Percentiles rank a stretch among this genome's conserved stretches.
Evolutionary conservation across 495 filamentous ascomycete genomes (phyloP).

Genomic region (Penicillium coffeae): DNA sequence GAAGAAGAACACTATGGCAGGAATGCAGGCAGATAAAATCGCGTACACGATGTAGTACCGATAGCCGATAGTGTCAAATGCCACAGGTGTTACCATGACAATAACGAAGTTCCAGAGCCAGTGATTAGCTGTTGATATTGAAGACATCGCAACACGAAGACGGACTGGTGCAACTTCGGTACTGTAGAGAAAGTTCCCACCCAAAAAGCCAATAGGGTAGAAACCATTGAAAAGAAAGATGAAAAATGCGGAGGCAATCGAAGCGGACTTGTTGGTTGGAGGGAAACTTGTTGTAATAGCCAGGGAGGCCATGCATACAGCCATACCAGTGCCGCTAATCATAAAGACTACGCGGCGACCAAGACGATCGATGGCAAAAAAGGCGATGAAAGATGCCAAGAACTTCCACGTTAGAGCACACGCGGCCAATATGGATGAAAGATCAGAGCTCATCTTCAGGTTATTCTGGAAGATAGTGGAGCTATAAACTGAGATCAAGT

Average conservation of each 20-base stretch:
- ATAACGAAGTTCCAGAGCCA: slow-evolving; percentile 57
- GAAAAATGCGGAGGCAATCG: slow-evolving; percentile 40
- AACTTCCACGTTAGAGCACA: slow-evolving; percentile 45
- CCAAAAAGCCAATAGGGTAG: slow-evolving; percentile 56
- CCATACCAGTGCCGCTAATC: slow-evolving; percentile 42
- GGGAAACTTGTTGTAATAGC: slow-evolving; percentile 37
- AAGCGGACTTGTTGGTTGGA: slow-evolving; percentile 29
- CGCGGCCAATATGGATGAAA: slow-evolving; percentile 21
- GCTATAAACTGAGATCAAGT: slow-evolving; percentile 25
- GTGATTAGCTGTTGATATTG: slow-evolving; percentile 39
- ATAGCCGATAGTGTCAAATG: slow-evolving; percentile 32
- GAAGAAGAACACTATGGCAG: slow-evolving; percentile 57
- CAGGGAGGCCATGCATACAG: slow-evolving; percentile 39
- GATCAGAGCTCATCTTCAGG: slow-evolving; percentile 13
- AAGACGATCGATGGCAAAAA: slow-evolving; percentile 46
- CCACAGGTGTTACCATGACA: slow-evolving; percentile 54
- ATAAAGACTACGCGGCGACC: slow-evolving; percentile 48
- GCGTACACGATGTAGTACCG: slow-evolving; percentile 38
- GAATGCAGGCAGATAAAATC: slow-evolving; percentile 30
- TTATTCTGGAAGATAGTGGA: slow-evolving; percentile 27
- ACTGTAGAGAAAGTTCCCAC: slow-evolving; percentile 55
- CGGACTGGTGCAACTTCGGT: slow-evolving; percentile 53
- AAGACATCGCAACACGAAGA: slow-evolving; percentile 50
- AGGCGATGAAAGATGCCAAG: slow-evolving; percentile 31
- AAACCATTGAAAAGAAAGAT: slow-evolving; percentile 60